Evolutionary conservation across 805 yeast genomes (phyloP).

Genomic region (Yarrowia divulgata): DNA sequence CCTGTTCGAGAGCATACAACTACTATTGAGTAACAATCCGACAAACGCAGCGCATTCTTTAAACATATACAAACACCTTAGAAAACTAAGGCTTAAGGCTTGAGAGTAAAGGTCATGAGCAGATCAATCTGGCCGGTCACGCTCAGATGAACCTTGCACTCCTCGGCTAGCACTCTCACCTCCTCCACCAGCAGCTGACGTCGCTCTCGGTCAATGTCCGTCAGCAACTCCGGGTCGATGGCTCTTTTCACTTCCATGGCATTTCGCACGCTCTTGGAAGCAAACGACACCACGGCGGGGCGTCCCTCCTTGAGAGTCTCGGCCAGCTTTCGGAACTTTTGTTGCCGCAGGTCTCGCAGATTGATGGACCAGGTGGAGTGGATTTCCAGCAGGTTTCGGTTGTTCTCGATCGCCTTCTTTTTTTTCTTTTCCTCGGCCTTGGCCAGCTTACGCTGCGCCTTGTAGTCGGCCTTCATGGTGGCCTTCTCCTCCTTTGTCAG

Average conservation of each 20-base stretch:
- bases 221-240: conserved; percentile 7
- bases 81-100: conserved; percentile 23
- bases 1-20: too few species aligned
- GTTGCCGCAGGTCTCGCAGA: conserved; percentile 24
- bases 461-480: conserved; percentile 21
- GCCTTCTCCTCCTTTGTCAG: conserved; percentile 28
- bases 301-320: conserved; percentile 38
- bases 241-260: conserved; percentile 10
- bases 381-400: conserved; percentile 25
- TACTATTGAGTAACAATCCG: too few species aligned
- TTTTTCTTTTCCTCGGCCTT: conserved; percentile 28
- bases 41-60: neutral
- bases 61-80: conserved; percentile 27
- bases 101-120: conserved; percentile 42
- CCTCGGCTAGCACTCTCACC: conserved; percentile 44
- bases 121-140: conserved; percentile 45
- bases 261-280: conserved; percentile 20
- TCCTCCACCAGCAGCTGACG: conserved; percentile 46
- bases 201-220: conserved; percentile 46
- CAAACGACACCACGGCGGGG: conserved; percentile 33
- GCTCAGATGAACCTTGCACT: conserved; percentile 44
- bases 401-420: conserved; percentile 29
- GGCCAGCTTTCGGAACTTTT: conserved; percentile 32
- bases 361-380: conserved; percentile 35
- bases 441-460: conserved; percentile 33